A percentile compares a stretch with the other conserved stretches of the same genome.
Conservation (phyloP, 805 yeast genomes). For the Starmerella tilneyi region DNA sequence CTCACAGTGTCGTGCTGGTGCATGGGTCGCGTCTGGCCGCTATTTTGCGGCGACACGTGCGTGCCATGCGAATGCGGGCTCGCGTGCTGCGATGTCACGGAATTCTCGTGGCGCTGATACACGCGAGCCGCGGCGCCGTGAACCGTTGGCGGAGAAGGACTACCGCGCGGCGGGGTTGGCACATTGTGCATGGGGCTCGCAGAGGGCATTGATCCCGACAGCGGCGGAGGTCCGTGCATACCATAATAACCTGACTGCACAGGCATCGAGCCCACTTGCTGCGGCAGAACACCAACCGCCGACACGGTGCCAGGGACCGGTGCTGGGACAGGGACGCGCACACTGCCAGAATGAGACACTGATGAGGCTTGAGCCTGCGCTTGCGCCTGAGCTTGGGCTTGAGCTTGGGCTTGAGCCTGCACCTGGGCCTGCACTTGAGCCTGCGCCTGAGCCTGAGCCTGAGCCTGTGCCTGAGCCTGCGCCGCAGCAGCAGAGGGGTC, state of each 20-base stretch:
- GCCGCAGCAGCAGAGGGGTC: slow-evolving; percentile 1
- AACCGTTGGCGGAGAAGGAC: slow-evolving; percentile 15
- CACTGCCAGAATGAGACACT: slow-evolving; percentile 9
- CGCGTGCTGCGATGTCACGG: slow-evolving; percentile 1
- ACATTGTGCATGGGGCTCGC: slow-evolving; percentile 9
- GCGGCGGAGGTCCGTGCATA: slow-evolving; percentile 3
- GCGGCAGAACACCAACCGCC: slow-evolving; percentile 1
- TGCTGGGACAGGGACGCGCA: slow-evolving; percentile 4
- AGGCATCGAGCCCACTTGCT: slow-evolving; percentile 4
- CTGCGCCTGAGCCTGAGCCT: neutral
- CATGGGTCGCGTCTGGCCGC: slow-evolving; percentile 1
- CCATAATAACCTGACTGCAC: neutral
- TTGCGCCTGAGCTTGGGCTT: neutral
- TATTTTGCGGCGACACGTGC: slow-evolving; percentile 3
- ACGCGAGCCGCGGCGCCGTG: slow-evolving; percentile 10
- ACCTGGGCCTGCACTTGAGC: neutral
- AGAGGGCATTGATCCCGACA: slow-evolving; percentile 5
- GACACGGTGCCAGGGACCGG: slow-evolving; percentile 10
- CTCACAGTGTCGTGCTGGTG: slow-evolving; percentile 5
- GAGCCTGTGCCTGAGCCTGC: neutral
- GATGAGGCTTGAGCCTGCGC: neutral
- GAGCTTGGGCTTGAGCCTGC: neutral
- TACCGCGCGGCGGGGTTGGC: slow-evolving; percentile 17
- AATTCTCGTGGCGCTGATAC: slow-evolving; percentile 2
- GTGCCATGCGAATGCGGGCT: neutral